Evolutionary conservation across 139 green algal genomes (phyloP).

Genomic region (Chlorella sp.): DNA sequence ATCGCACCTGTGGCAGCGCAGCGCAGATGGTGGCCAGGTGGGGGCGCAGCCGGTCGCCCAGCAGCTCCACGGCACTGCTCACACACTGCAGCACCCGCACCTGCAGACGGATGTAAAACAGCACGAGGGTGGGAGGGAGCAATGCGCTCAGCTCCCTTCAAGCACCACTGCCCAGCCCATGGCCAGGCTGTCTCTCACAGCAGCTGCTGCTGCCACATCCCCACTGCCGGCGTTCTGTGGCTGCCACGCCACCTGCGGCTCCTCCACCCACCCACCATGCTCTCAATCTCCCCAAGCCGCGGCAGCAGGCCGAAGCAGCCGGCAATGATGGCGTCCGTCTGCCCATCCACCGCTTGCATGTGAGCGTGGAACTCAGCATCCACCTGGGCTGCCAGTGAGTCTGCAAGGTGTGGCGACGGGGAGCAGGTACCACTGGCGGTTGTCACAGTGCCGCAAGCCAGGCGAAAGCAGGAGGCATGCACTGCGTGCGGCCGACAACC

Average conservation of each 20-base stretch:
- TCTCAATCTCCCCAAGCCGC: slow-evolving; percentile 74
- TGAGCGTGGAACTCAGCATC: slow-evolving; percentile 34
- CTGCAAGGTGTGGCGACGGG: too few species aligned
- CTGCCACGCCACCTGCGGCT: too few species aligned
- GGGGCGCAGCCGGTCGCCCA: slow-evolving; percentile 64
- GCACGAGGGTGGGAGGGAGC: too few species aligned
- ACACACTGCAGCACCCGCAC: slow-evolving; percentile 79
- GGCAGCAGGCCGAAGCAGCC: slow-evolving; percentile 69
- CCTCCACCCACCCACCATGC: slow-evolving; percentile 58
- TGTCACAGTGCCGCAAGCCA: too few species aligned
- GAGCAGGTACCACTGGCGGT: too few species aligned
- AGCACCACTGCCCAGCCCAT: too few species aligned
- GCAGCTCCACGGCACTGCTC: slow-evolving; percentile 70
- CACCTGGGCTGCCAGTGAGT: not conserved
- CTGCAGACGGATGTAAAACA: not conserved
- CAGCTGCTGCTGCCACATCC: not conserved
- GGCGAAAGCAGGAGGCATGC: too few species aligned
- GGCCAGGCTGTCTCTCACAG: too few species aligned
- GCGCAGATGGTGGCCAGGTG: slow-evolving; percentile 70
- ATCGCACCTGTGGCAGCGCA: slow-evolving; percentile 65
- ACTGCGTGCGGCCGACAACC: too few species aligned
- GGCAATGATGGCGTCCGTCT: slow-evolving; percentile 48
- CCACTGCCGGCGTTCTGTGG: too few species aligned
- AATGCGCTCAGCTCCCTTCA: too few species aligned
- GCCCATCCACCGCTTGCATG: slow-evolving; percentile 44